Evolutionary conservation across 2,329 filamentous ascomycete species (phyloP), one percentile per base, ranked within the genome.

Genomic region (Diaporthe citri): DNA sequence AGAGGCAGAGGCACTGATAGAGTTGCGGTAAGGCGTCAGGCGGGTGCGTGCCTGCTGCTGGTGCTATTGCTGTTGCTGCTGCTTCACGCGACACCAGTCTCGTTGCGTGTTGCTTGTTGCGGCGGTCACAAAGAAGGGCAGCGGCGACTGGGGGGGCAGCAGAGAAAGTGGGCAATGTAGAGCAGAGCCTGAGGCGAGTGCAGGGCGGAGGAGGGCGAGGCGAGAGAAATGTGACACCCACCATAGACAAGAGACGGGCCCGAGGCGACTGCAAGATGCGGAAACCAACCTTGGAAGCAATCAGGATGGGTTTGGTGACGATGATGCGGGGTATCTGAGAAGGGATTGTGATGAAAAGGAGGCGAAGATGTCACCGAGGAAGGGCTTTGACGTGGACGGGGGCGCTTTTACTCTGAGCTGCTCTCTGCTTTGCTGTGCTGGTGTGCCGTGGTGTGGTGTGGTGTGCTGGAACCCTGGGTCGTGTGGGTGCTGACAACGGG

Each of bases 281-380:
- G 20, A 15, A 46, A 56, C 71, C 57, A 60, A 56, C 71, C 71
- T 72, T 64, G 57, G 43, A 72, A 72, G 71, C 57, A 72, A 66
- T 64, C 71, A 72, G 71, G 66, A 64, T 62, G 31, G 59, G 55
- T 46, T 52, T 70, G 46, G 72, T 74, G 62, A 57, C 57, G 73
- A 60, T 55, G 73, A 55, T 74, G 73, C 73, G 73, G 73, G 73
- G 73, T 74, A 74, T 74, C 66, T 43, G 72, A 69, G 62, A 67
- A 70, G 60, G 48, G 60, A 71, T 71, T 67, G 60, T 74, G 72
- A 66, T 74, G 60, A 66, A 69, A 55, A 70, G 64, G 51, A 64
- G 71, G 60, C 71, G 57, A 72, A 60, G 71, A 72, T 72, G 71
- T 72, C 71, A 72, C 71, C 59, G 71, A 60, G 48, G 48, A 55